phyloP scores from a whole-genome alignment of 139 green algal genomes.

The Chlamydomonas eustigma region DNA sequence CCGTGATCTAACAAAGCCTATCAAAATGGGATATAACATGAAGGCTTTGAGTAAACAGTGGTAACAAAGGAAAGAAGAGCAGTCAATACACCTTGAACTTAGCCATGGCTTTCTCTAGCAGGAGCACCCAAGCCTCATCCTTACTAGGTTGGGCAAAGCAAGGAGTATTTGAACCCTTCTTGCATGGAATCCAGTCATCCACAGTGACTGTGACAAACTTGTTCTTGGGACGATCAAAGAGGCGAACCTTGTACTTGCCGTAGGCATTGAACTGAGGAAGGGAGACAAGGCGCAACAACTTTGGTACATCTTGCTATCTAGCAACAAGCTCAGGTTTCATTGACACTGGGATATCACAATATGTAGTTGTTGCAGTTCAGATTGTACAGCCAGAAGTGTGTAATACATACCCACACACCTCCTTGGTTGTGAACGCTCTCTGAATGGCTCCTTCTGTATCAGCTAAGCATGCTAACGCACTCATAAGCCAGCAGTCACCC shows the following conservation, averaged over 20 bases:
- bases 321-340: too few species aligned
- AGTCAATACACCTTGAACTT: slow-evolving; percentile 39
- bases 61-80: too few species aligned
- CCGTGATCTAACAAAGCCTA: too few species aligned
- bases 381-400: too few species aligned
- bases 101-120: slow-evolving; percentile 57
- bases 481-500: slow-evolving; percentile 34
- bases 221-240: slow-evolving; percentile 26
- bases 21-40: too few species aligned
- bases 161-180: background rate
- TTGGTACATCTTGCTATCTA: too few species aligned
- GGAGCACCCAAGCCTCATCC: slow-evolving; percentile 49
- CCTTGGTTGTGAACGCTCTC: slow-evolving; percentile 20
- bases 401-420: background rate
- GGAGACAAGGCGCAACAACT: too few species aligned
- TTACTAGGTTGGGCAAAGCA: slow-evolving; percentile 42
- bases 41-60: background rate
- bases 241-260: slow-evolving; percentile 42
- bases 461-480: slow-evolving; percentile 36
- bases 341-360: too few species aligned
- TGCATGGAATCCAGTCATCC: slow-evolving; percentile 32
- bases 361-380: too few species aligned
- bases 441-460: slow-evolving; percentile 22
- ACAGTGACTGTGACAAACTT: slow-evolving; percentile 32
- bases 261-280: slow-evolving; percentile 30